These are phyloP conservation scores for Adansonia digitata DNA, from an alignment of 345 rosid genomes.

Conservation along the genomic window DNA sequence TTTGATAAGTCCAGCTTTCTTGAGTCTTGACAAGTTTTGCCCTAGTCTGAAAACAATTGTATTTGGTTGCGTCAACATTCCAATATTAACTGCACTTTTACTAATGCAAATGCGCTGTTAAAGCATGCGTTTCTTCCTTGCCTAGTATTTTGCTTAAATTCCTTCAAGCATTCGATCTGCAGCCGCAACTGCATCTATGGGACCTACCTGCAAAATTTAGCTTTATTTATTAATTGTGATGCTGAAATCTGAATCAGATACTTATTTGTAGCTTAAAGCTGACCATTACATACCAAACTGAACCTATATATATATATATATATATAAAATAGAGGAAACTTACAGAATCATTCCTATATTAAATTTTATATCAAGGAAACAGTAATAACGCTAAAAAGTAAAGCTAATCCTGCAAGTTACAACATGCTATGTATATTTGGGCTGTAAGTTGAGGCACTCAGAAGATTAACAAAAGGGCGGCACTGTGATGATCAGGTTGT, in stretches of 20 bases:
- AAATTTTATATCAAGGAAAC: too few species aligned
- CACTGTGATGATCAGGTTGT: background rate
- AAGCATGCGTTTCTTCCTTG: background rate
- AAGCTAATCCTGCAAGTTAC: background rate
- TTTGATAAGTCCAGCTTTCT: background rate
- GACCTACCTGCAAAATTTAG: background rate
- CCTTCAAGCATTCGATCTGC: background rate
- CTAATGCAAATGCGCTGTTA: background rate
- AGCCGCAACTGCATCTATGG: conserved; percentile 7
- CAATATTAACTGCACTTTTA: background rate
- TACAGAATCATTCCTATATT: too few species aligned
- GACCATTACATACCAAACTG: background rate
- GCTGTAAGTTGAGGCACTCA: background rate
- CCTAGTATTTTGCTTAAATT: conserved; percentile 5
- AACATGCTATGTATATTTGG: background rate
- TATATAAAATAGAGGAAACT: background rate
- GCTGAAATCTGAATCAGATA: background rate
- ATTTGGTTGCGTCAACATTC: conserved; percentile 1
- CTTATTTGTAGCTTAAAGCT: background rate
- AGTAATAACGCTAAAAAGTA: background rate
- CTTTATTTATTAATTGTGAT: background rate
- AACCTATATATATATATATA: background rate
- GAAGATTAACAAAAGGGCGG: background rate
- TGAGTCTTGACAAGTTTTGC: background rate
- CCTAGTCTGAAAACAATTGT: background rate